phyloP scores from a whole-genome alignment of 306 rosid species.

The Glycine tomentella region DNA sequence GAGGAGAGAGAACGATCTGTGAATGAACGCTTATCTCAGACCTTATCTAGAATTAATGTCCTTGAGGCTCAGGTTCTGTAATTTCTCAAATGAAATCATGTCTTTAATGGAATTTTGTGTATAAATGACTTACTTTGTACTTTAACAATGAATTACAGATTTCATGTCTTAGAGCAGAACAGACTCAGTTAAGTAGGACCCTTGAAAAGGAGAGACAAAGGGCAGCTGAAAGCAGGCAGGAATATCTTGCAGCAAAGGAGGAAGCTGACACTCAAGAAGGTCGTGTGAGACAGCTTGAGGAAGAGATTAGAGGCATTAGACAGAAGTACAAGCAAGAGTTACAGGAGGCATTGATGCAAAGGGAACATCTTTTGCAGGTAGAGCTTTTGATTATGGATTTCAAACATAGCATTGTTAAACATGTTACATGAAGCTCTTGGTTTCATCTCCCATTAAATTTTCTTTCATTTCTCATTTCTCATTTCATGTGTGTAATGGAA shows the following conservation, averaged over 20 bases:
- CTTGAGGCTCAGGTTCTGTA: conserved; percentile 97
- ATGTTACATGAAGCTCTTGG: conserved; percentile 35
- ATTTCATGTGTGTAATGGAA: conserved; percentile 16
- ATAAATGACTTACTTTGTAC: conserved; percentile 44
- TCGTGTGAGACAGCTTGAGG: conserved; percentile 91
- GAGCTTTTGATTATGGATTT: conserved; percentile 44
- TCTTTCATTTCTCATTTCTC: conserved; percentile 33
- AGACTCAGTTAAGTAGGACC: conserved; percentile 88
- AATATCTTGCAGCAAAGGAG: conserved; percentile 94
- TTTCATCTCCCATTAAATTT: conserved; percentile 29
- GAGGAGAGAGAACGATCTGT: conserved; percentile 95
- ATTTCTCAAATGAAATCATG: conserved; percentile 43
- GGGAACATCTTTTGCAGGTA: conserved; percentile 95
- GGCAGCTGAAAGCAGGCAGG: conserved; percentile 99
- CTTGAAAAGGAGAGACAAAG: conserved; percentile 98
- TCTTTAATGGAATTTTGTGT: conserved; percentile 32
- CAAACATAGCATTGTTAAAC: conserved; percentile 26
- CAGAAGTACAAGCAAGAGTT: conserved; percentile 94
- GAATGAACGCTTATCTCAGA: conserved; percentile 94
- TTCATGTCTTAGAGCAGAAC: conserved; percentile 97
- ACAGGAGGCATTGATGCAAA: conserved; percentile 81
- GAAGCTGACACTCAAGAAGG: conserved; percentile 99
- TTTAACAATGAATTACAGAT: conserved; percentile 67
- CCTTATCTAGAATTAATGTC: conserved; percentile 94
- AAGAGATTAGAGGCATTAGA: conserved; percentile 75